These are phyloP conservation scores for Pisolithus albus DNA, from an alignment of 768 basidiomycete species.

Conservation along the genomic window DNA sequence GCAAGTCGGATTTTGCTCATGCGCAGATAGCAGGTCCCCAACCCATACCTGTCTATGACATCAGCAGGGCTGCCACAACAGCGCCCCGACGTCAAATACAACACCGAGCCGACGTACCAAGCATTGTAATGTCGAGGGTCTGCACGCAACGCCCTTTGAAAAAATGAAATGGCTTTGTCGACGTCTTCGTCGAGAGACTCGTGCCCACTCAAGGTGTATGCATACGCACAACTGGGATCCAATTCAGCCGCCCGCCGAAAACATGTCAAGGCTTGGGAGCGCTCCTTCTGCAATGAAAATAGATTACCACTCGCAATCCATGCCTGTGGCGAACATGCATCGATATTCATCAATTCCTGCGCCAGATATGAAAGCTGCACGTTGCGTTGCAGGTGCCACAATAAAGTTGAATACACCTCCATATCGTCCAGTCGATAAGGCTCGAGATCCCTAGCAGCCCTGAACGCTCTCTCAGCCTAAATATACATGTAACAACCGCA, in stretches of 20 bases:
- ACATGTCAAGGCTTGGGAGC: conserved; percentile 87
- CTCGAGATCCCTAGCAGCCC: conserved; percentile 69
- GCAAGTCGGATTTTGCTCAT: conserved; percentile 91
- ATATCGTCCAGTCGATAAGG: conserved; percentile 90
- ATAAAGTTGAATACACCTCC: conserved; percentile 92
- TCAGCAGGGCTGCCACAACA: conserved; percentile 12
- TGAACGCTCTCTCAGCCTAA: conserved; percentile 88
- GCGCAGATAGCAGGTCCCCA: conserved; percentile 92
- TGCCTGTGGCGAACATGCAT: conserved; percentile 75
- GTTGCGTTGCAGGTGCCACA: conserved; percentile 88
- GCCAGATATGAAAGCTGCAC: conserved; percentile 87
- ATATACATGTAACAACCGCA: conserved; percentile 8
- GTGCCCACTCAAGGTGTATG: conserved; percentile 93
- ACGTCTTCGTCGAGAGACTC: conserved; percentile 95
- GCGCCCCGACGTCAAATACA: not conserved
- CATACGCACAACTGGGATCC: conserved; percentile 88
- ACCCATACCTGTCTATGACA: conserved; percentile 75
- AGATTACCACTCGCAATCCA: conserved; percentile 98
- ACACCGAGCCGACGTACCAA: conserved; percentile 56
- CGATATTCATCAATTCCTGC: conserved; percentile 82
- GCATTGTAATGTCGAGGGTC: conserved; percentile 96
- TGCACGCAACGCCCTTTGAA: conserved; percentile 84
- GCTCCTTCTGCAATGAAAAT: conserved; percentile 93
- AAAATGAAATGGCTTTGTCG: conserved; percentile 86
- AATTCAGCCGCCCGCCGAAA: conserved; percentile 88